Evolutionary conservation across 2,329 filamentous ascomycete species (phyloP), one percentile per base, ranked within the genome.

Genomic region (Paramyrothecium roridum): DNA sequence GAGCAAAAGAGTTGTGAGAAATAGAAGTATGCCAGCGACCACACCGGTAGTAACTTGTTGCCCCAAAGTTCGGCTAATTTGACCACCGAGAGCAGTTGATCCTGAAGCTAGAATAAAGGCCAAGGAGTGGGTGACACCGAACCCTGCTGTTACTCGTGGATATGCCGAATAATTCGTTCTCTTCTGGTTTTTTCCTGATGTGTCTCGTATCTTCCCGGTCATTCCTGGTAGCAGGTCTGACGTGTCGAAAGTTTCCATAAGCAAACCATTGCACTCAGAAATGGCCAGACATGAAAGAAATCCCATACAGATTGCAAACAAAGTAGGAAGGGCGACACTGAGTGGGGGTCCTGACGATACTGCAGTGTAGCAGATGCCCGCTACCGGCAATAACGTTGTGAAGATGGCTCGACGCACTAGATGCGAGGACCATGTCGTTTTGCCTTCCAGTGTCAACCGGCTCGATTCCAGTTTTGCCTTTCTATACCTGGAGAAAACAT

Each of bases 221-320:
- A 88, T 87, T 12, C 87, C 86, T 2, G 87, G 85, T 61, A 89
- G 88, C 3, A 93, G 76, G 68, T 93, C 90, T 45, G 87, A 90
- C n/a, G 86, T 89, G 67, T 93, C 90, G 68, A 88, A 93, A 0
- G 86, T 87, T 66, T 92, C 89, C 89, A 93, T 92, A 66, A 92
- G 81, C 33, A 93, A 73, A 1, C 89, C 88, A 59, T 88, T 84
- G 69, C 89, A 91, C 70, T 93, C 89, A 2, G 89, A 83, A 48
- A 91, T 85, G 1, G 88, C 89, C 11, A 93, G 80, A 52, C 85
- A 87, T 2, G 86, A 88, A 6, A 91, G 74, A 62, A 90, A 90
- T 0, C 87, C 88, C 16, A 91, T 80, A 3, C 84, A 67, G 1
- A 80, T 82, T 0, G 87, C 86, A 61, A 91, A 85, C 2, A 87